A percentile compares a stretch with the other conserved stretches of the same genome.
Evolutionary conservation across 2,329 filamentous ascomycete genomes (phyloP).

Genomic region (Acarospora socialis): DNA sequence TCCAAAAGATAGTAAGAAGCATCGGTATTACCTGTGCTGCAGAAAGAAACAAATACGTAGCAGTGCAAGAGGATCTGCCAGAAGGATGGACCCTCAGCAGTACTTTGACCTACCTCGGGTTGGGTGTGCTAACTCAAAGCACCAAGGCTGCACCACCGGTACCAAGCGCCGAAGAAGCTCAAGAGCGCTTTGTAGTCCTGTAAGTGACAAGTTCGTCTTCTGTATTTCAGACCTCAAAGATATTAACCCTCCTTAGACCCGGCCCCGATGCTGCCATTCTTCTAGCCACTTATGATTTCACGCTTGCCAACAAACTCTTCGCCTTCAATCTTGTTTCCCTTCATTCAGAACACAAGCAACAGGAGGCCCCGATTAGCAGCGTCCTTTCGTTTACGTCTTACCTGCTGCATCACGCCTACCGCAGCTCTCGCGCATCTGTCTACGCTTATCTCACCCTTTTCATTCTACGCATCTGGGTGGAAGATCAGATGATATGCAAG

Average conservation of each 20-base stretch:
- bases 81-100: slow-evolving; percentile 75
- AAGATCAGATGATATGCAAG: slow-evolving; percentile 72
- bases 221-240: slow-evolving; percentile 11
- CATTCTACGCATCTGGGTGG: slow-evolving; percentile 70
- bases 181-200: slow-evolving; percentile 66
- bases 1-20: slow-evolving; percentile 64
- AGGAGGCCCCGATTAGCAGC: slow-evolving; percentile 61
- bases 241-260: slow-evolving; percentile 42
- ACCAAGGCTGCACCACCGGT: slow-evolving; percentile 44
- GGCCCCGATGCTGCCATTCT: slow-evolving; percentile 64
- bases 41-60: slow-evolving; percentile 62
- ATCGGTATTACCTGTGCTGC: slow-evolving; percentile 58
- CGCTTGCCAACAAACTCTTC: slow-evolving; percentile 88
- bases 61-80: slow-evolving; percentile 77
- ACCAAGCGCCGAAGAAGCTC: slow-evolving; percentile 65
- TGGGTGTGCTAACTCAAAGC: slow-evolving; percentile 60
- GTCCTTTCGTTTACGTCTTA: slow-evolving; percentile 88
- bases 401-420: slow-evolving; percentile 80
- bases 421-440: slow-evolving; percentile 59
- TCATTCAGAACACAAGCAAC: slow-evolving; percentile 43
- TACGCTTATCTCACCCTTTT: slow-evolving; percentile 80
- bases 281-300: slow-evolving; percentile 82
- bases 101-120: slow-evolving; percentile 70
- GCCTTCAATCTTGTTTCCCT: slow-evolving; percentile 66
- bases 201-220: slow-evolving; percentile 33